These are phyloP conservation scores for Ustilago hordei DNA, from an alignment of 1,284 basidiomycete species.

Conservation along the genomic window DNA sequence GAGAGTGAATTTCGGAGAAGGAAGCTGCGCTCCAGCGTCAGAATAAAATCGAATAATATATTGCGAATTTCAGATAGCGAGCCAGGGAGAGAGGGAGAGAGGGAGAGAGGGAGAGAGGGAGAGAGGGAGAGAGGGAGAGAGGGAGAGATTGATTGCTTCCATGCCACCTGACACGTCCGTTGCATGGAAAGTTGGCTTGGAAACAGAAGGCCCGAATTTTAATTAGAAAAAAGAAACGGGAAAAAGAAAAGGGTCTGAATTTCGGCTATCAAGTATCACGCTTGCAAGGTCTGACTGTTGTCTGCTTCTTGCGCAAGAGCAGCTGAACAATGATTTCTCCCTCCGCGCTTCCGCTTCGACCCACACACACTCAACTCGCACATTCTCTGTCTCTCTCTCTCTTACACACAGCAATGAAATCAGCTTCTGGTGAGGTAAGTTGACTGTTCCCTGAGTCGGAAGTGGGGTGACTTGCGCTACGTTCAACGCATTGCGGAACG, in stretches of 20 bases:
- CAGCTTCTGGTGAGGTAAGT: no score
- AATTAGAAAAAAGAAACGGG: background rate
- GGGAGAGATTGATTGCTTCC: no score
- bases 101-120: no score
- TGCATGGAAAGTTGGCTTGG: background rate
- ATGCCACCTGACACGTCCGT: background rate
- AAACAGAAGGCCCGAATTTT: no score
- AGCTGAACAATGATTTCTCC: conserved; percentile 1
- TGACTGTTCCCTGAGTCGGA: background rate
- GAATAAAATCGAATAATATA: background rate
- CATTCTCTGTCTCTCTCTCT: no score
- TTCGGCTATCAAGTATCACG: conserved; percentile 3
- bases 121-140: no score
- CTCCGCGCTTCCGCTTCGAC: background rate
- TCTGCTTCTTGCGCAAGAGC: background rate
- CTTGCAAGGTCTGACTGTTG: conserved; percentile 4
- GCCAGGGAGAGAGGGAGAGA: no score
- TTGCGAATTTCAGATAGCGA: no score
- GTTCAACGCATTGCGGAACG: conserved; percentile 4
- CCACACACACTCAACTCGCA: no score
- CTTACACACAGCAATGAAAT: background rate
- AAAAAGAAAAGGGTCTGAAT: background rate
- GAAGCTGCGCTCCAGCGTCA: background rate
- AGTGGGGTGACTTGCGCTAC: background rate
- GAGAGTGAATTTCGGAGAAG: conserved; percentile 1